Percentiles rank a stretch among this genome's conserved stretches.
Evolutionary conservation across 2,329 filamentous ascomycete species (phyloP).

Genomic region (Beauveria scarabaeidicola): DNA sequence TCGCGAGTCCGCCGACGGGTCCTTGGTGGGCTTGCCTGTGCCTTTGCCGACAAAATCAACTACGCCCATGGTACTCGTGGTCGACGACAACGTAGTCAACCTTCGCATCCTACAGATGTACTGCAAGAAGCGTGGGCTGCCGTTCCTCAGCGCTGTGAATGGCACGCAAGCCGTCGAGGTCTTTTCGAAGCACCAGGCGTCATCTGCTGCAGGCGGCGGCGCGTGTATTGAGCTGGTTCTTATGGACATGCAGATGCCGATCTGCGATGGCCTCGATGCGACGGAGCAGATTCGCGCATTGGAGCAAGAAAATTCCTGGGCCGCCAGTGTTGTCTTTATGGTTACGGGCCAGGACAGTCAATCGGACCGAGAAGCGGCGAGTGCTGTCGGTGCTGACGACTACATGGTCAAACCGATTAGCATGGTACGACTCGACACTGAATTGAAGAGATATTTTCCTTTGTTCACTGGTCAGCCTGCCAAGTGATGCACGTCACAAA

Average conservation of each 20-base stretch:
- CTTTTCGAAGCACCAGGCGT: constrained; percentile 16
- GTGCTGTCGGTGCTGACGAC: neutral
- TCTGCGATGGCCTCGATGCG: constrained; percentile 22
- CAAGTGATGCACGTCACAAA: neutral
- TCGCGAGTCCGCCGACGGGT: neutral
- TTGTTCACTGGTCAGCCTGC: neutral
- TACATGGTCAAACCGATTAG: constrained; percentile 2
- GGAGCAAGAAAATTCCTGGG: constrained; percentile 14
- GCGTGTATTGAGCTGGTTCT: constrained; percentile 17
- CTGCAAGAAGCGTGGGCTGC: constrained; percentile 33
- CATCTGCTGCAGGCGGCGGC: constrained; percentile 5
- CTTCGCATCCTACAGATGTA: constrained; percentile 40
- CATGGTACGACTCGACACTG: neutral
- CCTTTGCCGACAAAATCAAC: neutral
- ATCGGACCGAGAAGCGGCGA: neutral
- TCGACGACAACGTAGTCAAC: constrained; percentile 41
- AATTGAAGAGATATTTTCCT: neutral
- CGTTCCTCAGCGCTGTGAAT: constrained; percentile 33
- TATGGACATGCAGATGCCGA: constrained; percentile 24
- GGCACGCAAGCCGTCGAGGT: constrained; percentile 34
- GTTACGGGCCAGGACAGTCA: constrained; percentile 22
- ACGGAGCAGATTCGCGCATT: constrained; percentile 19
- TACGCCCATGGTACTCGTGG: constrained; percentile 27
- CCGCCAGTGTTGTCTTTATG: constrained; percentile 17
- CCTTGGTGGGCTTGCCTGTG: neutral